Evolutionary conservation across 169 alveolate species (phyloP).

Genomic region (Plasmodium knowlesi): DNA sequence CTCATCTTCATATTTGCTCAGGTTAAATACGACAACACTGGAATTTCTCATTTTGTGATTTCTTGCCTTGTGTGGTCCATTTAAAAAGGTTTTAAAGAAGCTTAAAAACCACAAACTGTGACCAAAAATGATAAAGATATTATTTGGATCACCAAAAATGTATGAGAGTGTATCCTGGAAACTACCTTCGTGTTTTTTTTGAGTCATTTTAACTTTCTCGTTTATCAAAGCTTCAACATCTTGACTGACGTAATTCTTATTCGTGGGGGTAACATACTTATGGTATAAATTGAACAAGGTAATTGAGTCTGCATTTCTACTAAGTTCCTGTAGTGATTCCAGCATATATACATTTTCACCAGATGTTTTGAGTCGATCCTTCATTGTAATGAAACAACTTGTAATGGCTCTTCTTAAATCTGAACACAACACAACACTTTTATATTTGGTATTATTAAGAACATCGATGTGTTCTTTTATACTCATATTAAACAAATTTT

Average conservation of each 20-base stretch:
- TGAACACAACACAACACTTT: slow-evolving; percentile 41
- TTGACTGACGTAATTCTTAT: slow-evolving; percentile 9
- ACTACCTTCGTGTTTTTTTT: background rate
- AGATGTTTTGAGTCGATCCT: slow-evolving; percentile 32
- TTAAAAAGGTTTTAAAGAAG: slow-evolving; percentile 24
- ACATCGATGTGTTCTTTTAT: slow-evolving; percentile 45
- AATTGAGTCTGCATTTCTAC: slow-evolving; percentile 63
- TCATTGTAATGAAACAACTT: slow-evolving; percentile 44
- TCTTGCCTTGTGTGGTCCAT: slow-evolving; percentile 39
- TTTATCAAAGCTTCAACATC: slow-evolving; percentile 37
- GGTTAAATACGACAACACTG: slow-evolving; percentile 35
- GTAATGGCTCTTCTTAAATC: slow-evolving; percentile 72
- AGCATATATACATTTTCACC: slow-evolving; percentile 15
- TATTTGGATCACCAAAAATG: slow-evolving; percentile 8
- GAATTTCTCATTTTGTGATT: slow-evolving; percentile 48
- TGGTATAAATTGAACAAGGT: slow-evolving; percentile 14
- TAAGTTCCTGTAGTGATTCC: slow-evolving; percentile 64
- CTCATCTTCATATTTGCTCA: slow-evolving; percentile 1
- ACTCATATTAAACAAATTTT: slow-evolving; percentile 3
- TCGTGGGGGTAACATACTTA: slow-evolving; percentile 27
- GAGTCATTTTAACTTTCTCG: background rate
- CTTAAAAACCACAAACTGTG: slow-evolving; percentile 53
- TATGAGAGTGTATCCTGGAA: slow-evolving; percentile 47
- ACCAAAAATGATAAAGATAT: slow-evolving; percentile 61
- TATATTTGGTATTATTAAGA: slow-evolving; percentile 32